These are phyloP conservation scores for Fomitopsis pinicola DNA, from an alignment of 1,284 basidiomycete genomes.

Conservation along the genomic window DNA sequence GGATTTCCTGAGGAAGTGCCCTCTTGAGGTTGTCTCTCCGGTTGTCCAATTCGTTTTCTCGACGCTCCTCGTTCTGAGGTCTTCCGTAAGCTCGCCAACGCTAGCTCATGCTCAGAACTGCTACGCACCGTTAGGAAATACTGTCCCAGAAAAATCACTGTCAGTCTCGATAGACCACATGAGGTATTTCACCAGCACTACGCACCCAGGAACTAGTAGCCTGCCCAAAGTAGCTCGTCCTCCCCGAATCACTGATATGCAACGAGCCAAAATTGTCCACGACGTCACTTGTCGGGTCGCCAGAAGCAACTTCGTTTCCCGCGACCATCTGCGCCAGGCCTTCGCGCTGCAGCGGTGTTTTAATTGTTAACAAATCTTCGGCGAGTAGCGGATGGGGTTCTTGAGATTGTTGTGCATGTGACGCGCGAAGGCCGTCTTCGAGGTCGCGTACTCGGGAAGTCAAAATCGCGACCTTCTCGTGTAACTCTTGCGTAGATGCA, in stretches of 20 bases:
- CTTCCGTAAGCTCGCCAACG: constrained; percentile 1
- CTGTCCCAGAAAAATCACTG: constrained; percentile 30
- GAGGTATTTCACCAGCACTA: constrained; percentile 7
- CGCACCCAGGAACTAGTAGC: constrained; percentile 75
- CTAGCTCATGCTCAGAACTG: constrained; percentile 6
- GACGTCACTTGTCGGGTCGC: constrained; percentile 59
- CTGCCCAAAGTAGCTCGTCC: constrained; percentile 69
- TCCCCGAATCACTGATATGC: constrained; percentile 62
- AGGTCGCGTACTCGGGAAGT: constrained; percentile 70
- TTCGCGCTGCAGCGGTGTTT: constrained; percentile 69
- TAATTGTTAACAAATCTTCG: constrained; percentile 67
- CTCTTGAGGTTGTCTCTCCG: constrained; percentile 45
- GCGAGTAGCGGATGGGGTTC: constrained; percentile 63
- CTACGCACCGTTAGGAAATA: constrained; percentile 63
- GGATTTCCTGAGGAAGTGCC: constrained; percentile 55
- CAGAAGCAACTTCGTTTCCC: constrained; percentile 15
- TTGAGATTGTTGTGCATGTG: constrained; percentile 54
- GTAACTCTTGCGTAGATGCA: constrained; percentile 76
- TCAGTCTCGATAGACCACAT: constrained; percentile 1
- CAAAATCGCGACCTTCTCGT: constrained; percentile 76
- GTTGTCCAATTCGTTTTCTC: constrained; percentile 51
- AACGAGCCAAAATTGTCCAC: constrained; percentile 76
- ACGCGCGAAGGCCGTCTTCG: constrained; percentile 64
- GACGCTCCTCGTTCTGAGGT: constrained; percentile 51
- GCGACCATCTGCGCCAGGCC: constrained; percentile 19